phyloP scores from a whole-genome alignment of 1,139 yeast genomes.

The Arxiozyma bovina region DNA sequence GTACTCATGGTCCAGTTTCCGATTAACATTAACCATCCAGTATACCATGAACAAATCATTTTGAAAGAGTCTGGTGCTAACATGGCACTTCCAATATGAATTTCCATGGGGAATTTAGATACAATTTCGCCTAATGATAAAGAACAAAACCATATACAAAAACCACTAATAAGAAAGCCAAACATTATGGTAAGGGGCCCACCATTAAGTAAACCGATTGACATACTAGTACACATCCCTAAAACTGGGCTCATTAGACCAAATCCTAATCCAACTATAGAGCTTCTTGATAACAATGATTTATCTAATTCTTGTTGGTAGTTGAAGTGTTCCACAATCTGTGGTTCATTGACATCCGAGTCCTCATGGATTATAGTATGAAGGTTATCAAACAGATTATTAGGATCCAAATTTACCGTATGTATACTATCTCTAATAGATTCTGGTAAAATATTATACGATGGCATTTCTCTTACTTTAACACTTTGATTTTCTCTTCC shows the following conservation, averaged over 20 bases:
- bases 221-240: slow-evolving; percentile 62
- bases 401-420: slow-evolving; percentile 13
- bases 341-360: slow-evolving; percentile 37
- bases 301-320: slow-evolving; percentile 63
- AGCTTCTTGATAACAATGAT: slow-evolving; percentile 49
- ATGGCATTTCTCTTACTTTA: slow-evolving; percentile 14
- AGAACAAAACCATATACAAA: slow-evolving; percentile 55
- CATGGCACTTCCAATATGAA: slow-evolving; percentile 68
- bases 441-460: slow-evolving; percentile 19
- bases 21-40: slow-evolving; percentile 64
- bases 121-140: slow-evolving; percentile 62
- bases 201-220: slow-evolving; percentile 62
- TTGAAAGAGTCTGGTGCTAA: slow-evolving; percentile 51
- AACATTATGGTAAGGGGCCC: slow-evolving; percentile 63
- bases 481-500: not conserved
- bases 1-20: slow-evolving; percentile 75
- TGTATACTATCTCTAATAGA: slow-evolving; percentile 20
- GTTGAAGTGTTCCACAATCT: slow-evolving; percentile 58
- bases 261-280: slow-evolving; percentile 66
- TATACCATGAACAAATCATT: slow-evolving; percentile 55
- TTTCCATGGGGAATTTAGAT: slow-evolving; percentile 66
- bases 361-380: slow-evolving; percentile 25
- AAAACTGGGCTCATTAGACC: slow-evolving; percentile 74
- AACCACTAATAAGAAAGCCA: slow-evolving; percentile 59
- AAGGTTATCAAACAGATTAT: slow-evolving; percentile 24